These are phyloP conservation scores for Hemileccinum impolitum DNA, from an alignment of 768 basidiomycete species.

Conservation along the genomic window DNA sequence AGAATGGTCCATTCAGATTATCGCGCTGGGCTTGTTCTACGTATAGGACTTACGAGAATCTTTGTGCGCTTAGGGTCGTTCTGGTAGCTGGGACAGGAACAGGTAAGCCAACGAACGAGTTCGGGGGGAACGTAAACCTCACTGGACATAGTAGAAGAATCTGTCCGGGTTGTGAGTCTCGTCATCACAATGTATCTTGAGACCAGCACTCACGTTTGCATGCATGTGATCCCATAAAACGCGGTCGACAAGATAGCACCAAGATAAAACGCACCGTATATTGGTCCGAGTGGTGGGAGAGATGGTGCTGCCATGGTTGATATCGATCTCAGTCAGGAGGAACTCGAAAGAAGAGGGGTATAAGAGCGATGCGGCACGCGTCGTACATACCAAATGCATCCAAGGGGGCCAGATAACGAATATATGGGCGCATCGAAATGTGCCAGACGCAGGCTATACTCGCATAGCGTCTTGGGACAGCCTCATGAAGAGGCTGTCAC, in stretches of 20 bases:
- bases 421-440: no score
- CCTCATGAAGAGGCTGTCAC: no score
- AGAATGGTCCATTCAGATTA: not conserved
- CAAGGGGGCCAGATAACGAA: no score
- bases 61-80: constrained; percentile 2
- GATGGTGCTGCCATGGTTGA: no score
- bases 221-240: constrained; percentile 8
- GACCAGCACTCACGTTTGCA: constrained; percentile 4
- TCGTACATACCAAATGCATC: no score
- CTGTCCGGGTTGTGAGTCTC: not conserved
- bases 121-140: not conserved
- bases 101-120: not conserved
- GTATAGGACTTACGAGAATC: constrained; percentile 1
- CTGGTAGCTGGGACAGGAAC: not conserved
- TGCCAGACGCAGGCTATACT: no score
- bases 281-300: not conserved
- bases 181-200: not conserved
- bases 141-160: constrained; percentile 10
- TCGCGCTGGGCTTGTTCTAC: not conserved
- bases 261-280: not conserved
- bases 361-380: no score
- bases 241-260: not conserved
- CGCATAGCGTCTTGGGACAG: no score
- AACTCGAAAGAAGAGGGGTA: no score
- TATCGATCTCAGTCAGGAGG: no score